Percentiles rank a stretch among this genome's conserved stretches.
Evolutionary conservation across 805 yeast genomes (phyloP).

Genomic region (Cyberlindnera amylophila): DNA sequence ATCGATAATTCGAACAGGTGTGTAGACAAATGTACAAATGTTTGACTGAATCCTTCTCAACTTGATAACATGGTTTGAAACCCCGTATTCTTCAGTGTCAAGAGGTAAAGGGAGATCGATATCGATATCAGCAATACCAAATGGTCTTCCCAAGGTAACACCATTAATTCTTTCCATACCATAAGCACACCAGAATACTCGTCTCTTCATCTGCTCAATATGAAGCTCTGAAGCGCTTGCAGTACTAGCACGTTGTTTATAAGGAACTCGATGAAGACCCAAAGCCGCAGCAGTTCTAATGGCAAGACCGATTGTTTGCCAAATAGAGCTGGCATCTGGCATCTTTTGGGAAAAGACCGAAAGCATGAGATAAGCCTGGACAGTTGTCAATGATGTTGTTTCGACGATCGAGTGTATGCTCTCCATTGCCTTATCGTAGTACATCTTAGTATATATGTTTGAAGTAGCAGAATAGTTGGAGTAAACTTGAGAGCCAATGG

Average conservation of each 20-base stretch:
- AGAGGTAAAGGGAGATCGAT: conserved; percentile 30
- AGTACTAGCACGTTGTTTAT: conserved; percentile 4
- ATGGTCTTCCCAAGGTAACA: conserved; percentile 34
- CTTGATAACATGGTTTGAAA: conserved; percentile 31
- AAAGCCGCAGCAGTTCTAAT: conserved; percentile 30
- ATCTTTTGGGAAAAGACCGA: conserved; percentile 33
- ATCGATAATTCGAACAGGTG: conserved; percentile 23
- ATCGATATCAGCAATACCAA: conserved; percentile 34
- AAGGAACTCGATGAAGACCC: conserved; percentile 31
- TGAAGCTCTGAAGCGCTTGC: neutral
- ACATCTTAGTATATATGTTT: conserved; percentile 24
- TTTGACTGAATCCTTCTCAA: conserved; percentile 33
- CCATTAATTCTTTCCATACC: conserved; percentile 35
- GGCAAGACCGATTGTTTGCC: conserved; percentile 32
- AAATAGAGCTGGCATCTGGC: conserved; percentile 32
- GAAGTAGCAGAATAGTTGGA: conserved; percentile 3
- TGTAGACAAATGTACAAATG: conserved; percentile 32
- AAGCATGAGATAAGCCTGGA: conserved; percentile 32
- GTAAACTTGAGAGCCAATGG: conserved; percentile 29
- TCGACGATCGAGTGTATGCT: conserved; percentile 24
- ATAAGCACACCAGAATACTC: conserved; percentile 36
- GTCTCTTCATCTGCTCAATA: conserved; percentile 21
- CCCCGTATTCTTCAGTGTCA: conserved; percentile 5
- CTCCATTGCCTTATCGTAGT: conserved; percentile 31
- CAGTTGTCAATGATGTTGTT: conserved; percentile 25